Evolutionary conservation across 495 filamentous ascomycete genomes (phyloP).

Genomic region (Neurospora pannonica): DNA sequence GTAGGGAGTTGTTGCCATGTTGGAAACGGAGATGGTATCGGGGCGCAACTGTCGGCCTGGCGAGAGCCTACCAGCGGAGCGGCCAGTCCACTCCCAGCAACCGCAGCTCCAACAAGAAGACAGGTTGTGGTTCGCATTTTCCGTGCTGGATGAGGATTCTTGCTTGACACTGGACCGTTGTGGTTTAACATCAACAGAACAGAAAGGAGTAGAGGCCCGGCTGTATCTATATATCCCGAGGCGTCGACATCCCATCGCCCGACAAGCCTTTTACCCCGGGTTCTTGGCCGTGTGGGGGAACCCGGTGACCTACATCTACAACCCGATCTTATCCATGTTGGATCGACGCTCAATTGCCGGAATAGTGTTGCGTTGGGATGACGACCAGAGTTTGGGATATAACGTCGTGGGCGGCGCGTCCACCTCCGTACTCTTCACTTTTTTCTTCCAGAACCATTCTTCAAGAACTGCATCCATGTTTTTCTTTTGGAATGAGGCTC

Average conservation of each 20-base stretch:
- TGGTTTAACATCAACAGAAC: background rate
- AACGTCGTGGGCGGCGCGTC: background rate
- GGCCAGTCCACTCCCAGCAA: background rate
- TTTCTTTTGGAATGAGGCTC: background rate
- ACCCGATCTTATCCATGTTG: background rate
- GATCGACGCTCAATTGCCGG: background rate
- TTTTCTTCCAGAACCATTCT: background rate
- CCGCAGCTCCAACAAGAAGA: background rate
- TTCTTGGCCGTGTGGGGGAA: background rate
- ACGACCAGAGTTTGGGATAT: background rate
- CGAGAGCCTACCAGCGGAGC: background rate
- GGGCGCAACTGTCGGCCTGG: conserved; percentile 15
- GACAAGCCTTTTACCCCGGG: conserved; percentile 7
- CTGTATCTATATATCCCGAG: background rate
- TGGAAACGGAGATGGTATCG: conserved; percentile 31
- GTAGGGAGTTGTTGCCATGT: conserved; percentile 30
- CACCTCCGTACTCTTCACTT: background rate
- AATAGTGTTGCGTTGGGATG: background rate
- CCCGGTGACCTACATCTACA: background rate
- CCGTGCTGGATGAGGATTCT: background rate
- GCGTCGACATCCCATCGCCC: background rate
- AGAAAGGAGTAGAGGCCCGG: background rate
- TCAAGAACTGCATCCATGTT: background rate
- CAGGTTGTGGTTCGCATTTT: background rate
- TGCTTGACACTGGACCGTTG: background rate